Conservation (phyloP, 768 basidiomycete species). For the Epithele typhae region DNA sequence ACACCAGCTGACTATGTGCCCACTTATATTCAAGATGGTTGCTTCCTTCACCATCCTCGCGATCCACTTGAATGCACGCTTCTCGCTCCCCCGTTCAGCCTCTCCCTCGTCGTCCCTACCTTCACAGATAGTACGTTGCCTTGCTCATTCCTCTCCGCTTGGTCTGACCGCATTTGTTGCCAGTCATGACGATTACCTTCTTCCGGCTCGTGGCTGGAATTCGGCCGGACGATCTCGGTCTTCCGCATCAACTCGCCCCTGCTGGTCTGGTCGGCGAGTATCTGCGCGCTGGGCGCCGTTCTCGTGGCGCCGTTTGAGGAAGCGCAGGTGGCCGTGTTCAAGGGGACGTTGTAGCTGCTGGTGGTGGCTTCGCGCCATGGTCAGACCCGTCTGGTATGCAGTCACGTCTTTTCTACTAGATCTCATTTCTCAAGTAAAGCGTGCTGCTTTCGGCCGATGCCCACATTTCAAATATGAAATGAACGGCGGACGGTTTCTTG, state of each 20-base stretch:
- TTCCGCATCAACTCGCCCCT: conserved; percentile 81
- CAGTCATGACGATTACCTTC: conserved; percentile 80
- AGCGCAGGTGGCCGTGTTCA: too few species aligned
- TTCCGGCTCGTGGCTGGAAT: conserved; percentile 90
- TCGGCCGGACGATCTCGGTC: conserved; percentile 84
- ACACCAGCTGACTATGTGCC: neutral
- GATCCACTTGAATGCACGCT: conserved; percentile 59
- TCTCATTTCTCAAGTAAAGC: too few species aligned
- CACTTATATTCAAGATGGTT: conserved; percentile 76
- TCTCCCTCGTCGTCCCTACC: conserved; percentile 72
- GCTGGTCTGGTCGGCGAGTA: conserved; percentile 73
- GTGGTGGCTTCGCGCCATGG: too few species aligned
- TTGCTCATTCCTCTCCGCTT: neutral
- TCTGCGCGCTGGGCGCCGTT: conserved; percentile 69
- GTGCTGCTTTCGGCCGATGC: too few species aligned
- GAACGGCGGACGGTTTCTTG: too few species aligned
- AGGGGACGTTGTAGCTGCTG: too few species aligned
- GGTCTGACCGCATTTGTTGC: neutral
- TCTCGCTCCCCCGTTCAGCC: conserved; percentile 71
- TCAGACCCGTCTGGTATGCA: too few species aligned
- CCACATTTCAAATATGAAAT: too few species aligned
- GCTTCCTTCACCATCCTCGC: conserved; percentile 77
- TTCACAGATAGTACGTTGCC: conserved; percentile 57
- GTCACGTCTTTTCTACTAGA: too few species aligned
- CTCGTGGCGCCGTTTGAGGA: too few species aligned